phyloP scores from a whole-genome alignment of 441 rosid species.

The Brassica balearica region DNA sequence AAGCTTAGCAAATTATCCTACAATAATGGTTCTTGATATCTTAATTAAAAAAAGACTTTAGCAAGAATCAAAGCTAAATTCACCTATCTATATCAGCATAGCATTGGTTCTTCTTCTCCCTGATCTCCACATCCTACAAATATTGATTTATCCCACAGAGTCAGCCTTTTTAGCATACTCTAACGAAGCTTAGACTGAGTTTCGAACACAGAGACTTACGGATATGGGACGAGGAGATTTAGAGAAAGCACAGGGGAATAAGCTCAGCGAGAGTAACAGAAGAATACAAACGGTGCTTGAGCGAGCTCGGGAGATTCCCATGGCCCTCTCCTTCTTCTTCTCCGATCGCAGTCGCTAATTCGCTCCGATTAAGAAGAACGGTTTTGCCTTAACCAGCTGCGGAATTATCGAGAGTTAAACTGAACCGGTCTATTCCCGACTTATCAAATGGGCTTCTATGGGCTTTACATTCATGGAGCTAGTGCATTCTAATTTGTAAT shows the following conservation, averaged over 20 bases:
- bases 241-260: constrained; percentile 50
- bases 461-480: too few species aligned
- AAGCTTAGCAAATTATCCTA: background rate
- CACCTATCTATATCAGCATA: constrained; percentile 80
- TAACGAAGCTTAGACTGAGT: too few species aligned
- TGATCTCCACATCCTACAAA: constrained; percentile 67
- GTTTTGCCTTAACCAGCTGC: constrained; percentile 17
- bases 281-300: constrained; percentile 24
- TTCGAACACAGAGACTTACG: constrained; percentile 45
- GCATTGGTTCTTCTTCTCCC: constrained; percentile 75
- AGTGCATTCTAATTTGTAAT: background rate
- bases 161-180: too few species aligned
- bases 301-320: constrained; percentile 34
- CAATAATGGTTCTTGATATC: background rate
- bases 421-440: constrained; percentile 24
- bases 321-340: constrained; percentile 30
- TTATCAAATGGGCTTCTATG: constrained; percentile 19
- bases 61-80: constrained; percentile 6
- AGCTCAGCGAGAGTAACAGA: constrained; percentile 35
- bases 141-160: background rate
- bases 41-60: background rate
- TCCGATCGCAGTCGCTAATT: constrained; percentile 35
- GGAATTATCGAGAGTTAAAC: background rate
- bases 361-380: constrained; percentile 25
- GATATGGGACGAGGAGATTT: constrained; percentile 75